Conservation (phyloP, 2,329 filamentous ascomycete species). For the Nannizzia gypsea region DNA sequence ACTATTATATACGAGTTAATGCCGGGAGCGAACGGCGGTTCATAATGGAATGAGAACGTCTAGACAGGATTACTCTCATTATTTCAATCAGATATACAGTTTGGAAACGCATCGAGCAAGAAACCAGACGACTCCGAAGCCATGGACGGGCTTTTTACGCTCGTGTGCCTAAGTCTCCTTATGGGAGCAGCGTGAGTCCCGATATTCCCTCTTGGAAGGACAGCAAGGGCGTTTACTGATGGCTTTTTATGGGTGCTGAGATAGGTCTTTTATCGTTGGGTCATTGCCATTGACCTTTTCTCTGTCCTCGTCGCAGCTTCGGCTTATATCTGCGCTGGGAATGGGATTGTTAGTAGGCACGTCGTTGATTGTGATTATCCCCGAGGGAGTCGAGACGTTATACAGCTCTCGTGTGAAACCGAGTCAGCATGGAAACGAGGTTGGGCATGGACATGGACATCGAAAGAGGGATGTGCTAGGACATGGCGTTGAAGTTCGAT, state of each 20-base stretch:
- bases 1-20: not conserved
- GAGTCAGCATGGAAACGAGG: slow-evolving; percentile 25
- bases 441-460: not conserved
- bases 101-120: not conserved
- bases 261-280: slow-evolving; percentile 84
- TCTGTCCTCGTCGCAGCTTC: slow-evolving; percentile 73
- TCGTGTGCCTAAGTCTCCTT: slow-evolving; percentile 52
- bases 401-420: slow-evolving; percentile 44
- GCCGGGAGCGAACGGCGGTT: not conserved
- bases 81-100: not conserved
- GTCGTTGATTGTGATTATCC: slow-evolving; percentile 92
- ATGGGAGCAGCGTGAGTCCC: slow-evolving; percentile 52
- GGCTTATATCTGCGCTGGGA: slow-evolving; percentile 81
- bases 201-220: not conserved
- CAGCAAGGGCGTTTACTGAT: not conserved
- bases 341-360: slow-evolving; percentile 92
- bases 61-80: not conserved
- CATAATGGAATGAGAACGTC: not conserved
- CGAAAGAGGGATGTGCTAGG: slow-evolving; percentile 21
- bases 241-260: not conserved
- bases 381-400: slow-evolving; percentile 86
- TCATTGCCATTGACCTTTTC: slow-evolving; percentile 80
- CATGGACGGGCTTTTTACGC: slow-evolving; percentile 53
- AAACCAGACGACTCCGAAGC: slow-evolving; percentile 24
- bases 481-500: slow-evolving; percentile 15